phyloP scores from a whole-genome alignment of 116 monocot species.

The Dioscorea cayenensis region DNA sequence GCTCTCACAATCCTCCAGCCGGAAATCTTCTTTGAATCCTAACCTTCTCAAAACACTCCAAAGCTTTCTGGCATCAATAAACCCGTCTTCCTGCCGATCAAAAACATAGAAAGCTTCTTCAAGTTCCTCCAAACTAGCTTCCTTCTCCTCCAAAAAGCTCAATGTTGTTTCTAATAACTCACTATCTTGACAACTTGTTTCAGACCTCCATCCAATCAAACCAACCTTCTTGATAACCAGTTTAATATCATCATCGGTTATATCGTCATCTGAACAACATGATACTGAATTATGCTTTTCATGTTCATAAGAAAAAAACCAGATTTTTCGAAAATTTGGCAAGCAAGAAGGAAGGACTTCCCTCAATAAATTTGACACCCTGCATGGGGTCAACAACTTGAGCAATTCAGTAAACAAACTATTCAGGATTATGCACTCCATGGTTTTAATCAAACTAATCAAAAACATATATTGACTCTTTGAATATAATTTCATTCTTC shows the following conservation, averaged over 20 bases:
- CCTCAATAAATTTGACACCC: background rate
- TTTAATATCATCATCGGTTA: conserved; percentile 20
- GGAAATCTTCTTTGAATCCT: conserved; percentile 35
- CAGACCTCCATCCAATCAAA: background rate
- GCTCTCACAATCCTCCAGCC: conserved; percentile 46
- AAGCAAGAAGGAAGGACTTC: background rate
- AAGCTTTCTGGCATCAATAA: conserved; percentile 46
- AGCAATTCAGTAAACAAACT: no score
- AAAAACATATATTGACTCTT: no score
- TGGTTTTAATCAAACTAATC: no score
- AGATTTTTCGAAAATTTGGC: background rate
- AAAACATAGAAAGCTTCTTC: conserved; percentile 63
- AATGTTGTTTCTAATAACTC: conserved; percentile 9
- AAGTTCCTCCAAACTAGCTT: conserved; percentile 45
- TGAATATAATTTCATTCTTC: no score
- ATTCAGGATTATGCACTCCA: no score
- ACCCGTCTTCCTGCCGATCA: conserved; percentile 63
- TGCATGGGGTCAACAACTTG: background rate
- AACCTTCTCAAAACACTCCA: conserved; percentile 48
- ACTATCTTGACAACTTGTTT: conserved; percentile 3
- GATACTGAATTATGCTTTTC: background rate
- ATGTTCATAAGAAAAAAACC: background rate
- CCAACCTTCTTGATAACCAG: conserved; percentile 28
- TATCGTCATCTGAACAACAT: background rate
- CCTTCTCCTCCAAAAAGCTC: conserved; percentile 49